These are phyloP conservation scores for Colletotrichum nymphaeae DNA, from an alignment of 2,329 filamentous ascomycete genomes.

Conservation along the genomic window DNA sequence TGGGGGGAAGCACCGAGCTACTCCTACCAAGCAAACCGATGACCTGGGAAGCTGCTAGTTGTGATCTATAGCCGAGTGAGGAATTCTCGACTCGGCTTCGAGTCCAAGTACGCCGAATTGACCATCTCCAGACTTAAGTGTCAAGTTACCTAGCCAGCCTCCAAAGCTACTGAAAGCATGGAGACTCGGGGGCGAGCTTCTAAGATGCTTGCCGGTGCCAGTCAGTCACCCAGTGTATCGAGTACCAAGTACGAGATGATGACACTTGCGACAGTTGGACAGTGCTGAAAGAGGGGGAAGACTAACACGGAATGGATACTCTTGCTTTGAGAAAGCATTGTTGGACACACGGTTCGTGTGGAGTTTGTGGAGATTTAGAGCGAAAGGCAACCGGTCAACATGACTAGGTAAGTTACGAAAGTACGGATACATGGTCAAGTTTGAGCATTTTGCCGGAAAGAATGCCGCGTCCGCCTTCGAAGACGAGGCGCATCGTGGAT, in stretches of 20 bases:
- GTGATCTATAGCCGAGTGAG: background rate
- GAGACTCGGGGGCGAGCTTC: background rate
- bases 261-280: background rate
- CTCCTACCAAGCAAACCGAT: too few relatives aligned
- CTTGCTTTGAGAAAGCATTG: background rate
- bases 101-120: background rate
- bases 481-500: conserved; percentile 1
- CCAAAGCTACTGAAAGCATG: background rate
- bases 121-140: background rate
- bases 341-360: conserved; percentile 4
- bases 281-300: background rate
- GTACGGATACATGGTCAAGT: background rate
- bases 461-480: background rate
- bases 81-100: conserved; percentile 6
- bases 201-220: background rate
- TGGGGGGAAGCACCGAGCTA: background rate
- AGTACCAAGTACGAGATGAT: background rate
- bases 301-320: background rate
- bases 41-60: background rate
- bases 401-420: background rate
- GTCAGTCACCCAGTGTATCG: background rate
- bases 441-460: background rate
- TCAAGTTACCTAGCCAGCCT: too few relatives aligned
- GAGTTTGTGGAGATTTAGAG: background rate
- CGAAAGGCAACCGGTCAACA: background rate